Percentiles rank a stretch among this genome's conserved stretches.
Conservation (phyloP, 257 asterid species). For the Solanum bulbocastanum region DNA sequence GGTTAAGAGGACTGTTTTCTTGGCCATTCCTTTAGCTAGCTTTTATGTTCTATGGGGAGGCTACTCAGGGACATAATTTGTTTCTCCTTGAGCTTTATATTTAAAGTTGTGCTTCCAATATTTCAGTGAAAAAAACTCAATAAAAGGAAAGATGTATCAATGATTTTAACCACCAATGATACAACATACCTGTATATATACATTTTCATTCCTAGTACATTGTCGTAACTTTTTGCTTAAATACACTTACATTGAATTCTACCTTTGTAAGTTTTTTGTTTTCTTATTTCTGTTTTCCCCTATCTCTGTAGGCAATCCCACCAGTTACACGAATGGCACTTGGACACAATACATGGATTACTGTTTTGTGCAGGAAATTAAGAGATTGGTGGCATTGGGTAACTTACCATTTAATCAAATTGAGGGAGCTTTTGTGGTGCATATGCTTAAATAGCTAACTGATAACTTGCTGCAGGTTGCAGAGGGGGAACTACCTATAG, state of each 20-base stretch:
- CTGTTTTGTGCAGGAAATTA: slow-evolving; percentile 86
- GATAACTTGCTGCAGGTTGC: slow-evolving; percentile 58
- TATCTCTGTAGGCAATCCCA: slow-evolving; percentile 66
- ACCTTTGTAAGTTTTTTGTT: not conserved
- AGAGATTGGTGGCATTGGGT: slow-evolving; percentile 99
- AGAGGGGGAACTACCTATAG: slow-evolving; percentile 92
- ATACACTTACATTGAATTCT: not conserved
- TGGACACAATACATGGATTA: slow-evolving; percentile 79
- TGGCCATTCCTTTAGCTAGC: not conserved
- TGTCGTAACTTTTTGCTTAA: not conserved
- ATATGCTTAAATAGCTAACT: slow-evolving; percentile 9
- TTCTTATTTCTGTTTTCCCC: slow-evolving; percentile 9
- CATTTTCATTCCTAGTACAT: not conserved
- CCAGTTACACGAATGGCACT: slow-evolving; percentile 93
- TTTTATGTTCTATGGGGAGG: not conserved
- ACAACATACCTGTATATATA: not conserved
- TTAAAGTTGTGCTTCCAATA: not conserved
- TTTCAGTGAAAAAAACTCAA: not conserved
- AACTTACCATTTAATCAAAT: slow-evolving; percentile 17
- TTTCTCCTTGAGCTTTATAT: not conserved
- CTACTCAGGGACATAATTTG: not conserved
- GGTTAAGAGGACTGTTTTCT: not conserved
- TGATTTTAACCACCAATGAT: not conserved
- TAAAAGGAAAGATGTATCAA: not conserved
- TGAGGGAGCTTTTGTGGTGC: not conserved